A percentile compares a stretch with the other conserved stretches of the same genome.
phyloP scores from a whole-genome alignment of 1,284 basidiomycete species.

The Violaceomyces palustris region DNA sequence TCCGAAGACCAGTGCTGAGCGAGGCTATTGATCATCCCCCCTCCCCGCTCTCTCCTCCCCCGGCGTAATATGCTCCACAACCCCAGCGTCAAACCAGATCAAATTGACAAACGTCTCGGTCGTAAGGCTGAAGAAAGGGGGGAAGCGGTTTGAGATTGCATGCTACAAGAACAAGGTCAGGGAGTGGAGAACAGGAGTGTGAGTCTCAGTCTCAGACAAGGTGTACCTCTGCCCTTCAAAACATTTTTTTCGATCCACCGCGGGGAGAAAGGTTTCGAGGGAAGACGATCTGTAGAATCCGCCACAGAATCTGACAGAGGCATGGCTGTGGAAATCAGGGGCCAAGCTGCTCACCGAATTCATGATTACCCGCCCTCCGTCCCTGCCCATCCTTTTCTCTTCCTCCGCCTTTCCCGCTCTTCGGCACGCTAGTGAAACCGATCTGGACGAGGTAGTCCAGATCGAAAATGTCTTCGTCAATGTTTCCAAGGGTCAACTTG shows the following conservation, averaged over 20 bases:
- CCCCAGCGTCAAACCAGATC: slow-evolving; percentile 46
- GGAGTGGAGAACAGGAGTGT: slow-evolving; percentile 87
- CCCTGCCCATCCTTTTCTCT: neutral
- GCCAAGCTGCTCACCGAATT: neutral
- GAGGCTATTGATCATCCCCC: too few species aligned
- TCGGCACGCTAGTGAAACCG: slow-evolving; percentile 62
- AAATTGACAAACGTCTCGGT: slow-evolving; percentile 88
- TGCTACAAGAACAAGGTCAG: slow-evolving; percentile 99
- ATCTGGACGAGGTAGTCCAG: slow-evolving; percentile 92
- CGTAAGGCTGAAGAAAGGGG: slow-evolving; percentile 89
- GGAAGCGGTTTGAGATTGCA: slow-evolving; percentile 97
- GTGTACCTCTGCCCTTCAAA: slow-evolving; percentile 3
- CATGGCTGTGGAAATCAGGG: too few species aligned
- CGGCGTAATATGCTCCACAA: neutral
- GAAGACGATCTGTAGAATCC: too few species aligned
- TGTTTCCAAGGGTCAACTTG: slow-evolving; percentile 91
- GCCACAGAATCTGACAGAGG: too few species aligned
- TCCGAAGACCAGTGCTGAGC: too few species aligned
- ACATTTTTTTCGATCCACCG: too few species aligned
- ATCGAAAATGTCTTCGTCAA: slow-evolving; percentile 94
- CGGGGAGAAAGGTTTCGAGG: too few species aligned
- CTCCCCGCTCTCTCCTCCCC: neutral
- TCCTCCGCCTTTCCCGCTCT: neutral
- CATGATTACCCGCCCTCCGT: neutral
- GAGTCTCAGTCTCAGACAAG: slow-evolving; percentile 1